phyloP scores from a whole-genome alignment of 106 monocot genomes.

The Allium fistulosum region DNA sequence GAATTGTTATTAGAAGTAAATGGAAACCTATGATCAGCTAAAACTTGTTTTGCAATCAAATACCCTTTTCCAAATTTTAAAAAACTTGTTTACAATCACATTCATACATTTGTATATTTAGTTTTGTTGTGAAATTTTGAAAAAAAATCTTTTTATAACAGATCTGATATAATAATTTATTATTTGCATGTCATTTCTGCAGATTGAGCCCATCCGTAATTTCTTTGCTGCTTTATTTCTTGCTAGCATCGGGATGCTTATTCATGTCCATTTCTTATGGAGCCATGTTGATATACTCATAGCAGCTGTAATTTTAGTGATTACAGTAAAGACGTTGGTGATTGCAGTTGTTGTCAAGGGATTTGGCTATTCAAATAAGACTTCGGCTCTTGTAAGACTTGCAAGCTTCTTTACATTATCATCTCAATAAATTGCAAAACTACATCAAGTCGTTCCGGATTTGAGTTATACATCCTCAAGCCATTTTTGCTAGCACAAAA shows the following conservation, averaged over 20 bases:
- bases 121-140: too few species aligned
- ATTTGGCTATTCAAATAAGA: constrained; percentile 89
- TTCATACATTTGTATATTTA: too few species aligned
- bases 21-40: too few species aligned
- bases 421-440: too few species aligned
- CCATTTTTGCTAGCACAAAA: too few species aligned
- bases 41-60: too few species aligned
- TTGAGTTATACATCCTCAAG: too few species aligned
- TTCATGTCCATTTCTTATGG: constrained; percentile 95
- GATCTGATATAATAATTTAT: constrained; percentile 14
- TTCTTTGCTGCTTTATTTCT: constrained; percentile 97
- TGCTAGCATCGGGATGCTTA: constrained; percentile 98
- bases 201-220: constrained; percentile 97
- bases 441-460: too few species aligned
- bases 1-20: too few species aligned
- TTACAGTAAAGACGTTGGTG: constrained; percentile 73
- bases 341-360: constrained; percentile 70
- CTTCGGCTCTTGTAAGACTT: constrained; percentile 68
- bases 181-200: constrained; percentile 57
- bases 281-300: constrained; percentile 92
- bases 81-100: too few species aligned
- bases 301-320: constrained; percentile 84
- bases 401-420: neutral
- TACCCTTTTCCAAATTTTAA: too few species aligned
- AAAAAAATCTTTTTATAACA: too few species aligned